Conservation (phyloP, 202 grass and related monocot species). For the Dendrocalamus latiflorus region DNA sequence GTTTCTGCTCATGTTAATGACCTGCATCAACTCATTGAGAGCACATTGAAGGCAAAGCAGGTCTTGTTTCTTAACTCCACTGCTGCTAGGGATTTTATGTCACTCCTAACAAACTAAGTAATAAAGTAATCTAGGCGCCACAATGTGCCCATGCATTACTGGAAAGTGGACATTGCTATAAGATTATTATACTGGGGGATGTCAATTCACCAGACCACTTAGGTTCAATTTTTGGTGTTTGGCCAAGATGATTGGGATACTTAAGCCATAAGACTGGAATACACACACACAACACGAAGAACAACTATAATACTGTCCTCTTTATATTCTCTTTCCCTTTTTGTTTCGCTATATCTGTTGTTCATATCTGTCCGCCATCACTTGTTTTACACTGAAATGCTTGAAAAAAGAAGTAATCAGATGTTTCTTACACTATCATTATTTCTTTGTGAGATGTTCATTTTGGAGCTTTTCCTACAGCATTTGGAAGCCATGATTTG, state of each 20-base stretch:
- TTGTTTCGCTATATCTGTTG: slow-evolving; percentile 1
- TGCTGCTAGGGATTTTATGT: slow-evolving; percentile 12
- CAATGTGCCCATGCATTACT: neutral
- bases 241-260: neutral
- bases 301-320: neutral
- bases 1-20: slow-evolving; percentile 67
- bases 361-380: neutral
- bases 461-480: slow-evolving; percentile 53
- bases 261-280: neutral
- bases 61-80: slow-evolving; percentile 33
- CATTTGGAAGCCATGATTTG: slow-evolving; percentile 96
- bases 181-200: neutral
- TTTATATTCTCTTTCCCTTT: neutral
- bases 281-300: neutral
- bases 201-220: neutral
- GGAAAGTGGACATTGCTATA: slow-evolving; percentile 13
- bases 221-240: neutral
- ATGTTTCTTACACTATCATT: slow-evolving; percentile 17
- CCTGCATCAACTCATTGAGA: slow-evolving; percentile 76
- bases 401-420: slow-evolving; percentile 23
- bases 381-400: slow-evolving; percentile 5
- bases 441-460: slow-evolving; percentile 28
- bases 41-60: slow-evolving; percentile 87
- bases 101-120: slow-evolving; percentile 1
- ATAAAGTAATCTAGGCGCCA: neutral